A percentile compares a stretch with the other conserved stretches of the same genome.
These are phyloP conservation scores for Cyanidiococcus yangmingshanensis DNA, from an alignment of 23 red algal species.

Conservation along the genomic window DNA sequence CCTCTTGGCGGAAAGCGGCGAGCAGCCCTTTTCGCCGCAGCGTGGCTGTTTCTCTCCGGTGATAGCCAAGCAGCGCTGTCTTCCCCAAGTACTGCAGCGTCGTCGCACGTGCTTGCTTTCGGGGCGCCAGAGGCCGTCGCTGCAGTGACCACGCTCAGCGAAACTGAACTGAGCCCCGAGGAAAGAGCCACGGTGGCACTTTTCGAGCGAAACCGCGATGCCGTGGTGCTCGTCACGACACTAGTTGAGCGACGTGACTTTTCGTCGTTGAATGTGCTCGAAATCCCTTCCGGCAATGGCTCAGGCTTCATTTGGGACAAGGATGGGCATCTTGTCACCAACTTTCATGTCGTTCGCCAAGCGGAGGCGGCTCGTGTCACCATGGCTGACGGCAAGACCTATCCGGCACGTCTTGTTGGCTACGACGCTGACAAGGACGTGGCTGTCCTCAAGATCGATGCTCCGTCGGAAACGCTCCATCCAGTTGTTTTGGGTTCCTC, in stretches of 20 bases:
- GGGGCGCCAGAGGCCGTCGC: not conserved
- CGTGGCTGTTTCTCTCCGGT: too few species aligned
- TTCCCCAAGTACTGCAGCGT: too few species aligned
- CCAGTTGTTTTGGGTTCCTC: conserved; percentile 60
- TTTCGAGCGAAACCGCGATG: conserved; percentile 55
- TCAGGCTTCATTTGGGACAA: conserved; percentile 90
- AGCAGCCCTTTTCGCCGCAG: too few species aligned
- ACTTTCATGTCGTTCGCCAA: conserved; percentile 83
- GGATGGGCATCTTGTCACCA: conserved; percentile 80
- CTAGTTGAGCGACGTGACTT: conserved; percentile 32
- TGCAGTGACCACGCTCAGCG: not conserved
- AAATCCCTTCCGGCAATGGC: conserved; percentile 69
- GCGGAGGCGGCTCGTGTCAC: conserved; percentile 69
- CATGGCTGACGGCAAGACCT: conserved; percentile 58
- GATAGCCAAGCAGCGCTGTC: too few species aligned
- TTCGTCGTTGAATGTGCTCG: conserved; percentile 53
- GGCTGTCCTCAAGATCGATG: conserved; percentile 76
- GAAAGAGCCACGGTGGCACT: conserved; percentile 54
- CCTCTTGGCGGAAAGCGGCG: too few species aligned
- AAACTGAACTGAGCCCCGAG: conserved; percentile 25
- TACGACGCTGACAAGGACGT: conserved; percentile 88
- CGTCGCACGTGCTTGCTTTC: too few species aligned
- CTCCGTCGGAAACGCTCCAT: conserved; percentile 32
- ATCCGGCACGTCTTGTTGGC: conserved; percentile 70
- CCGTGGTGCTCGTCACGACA: conserved; percentile 81